Evolutionary conservation across 306 rosid species (phyloP), one percentile per base, ranked within the genome.

Genomic region (Crotalaria pallida): DNA sequence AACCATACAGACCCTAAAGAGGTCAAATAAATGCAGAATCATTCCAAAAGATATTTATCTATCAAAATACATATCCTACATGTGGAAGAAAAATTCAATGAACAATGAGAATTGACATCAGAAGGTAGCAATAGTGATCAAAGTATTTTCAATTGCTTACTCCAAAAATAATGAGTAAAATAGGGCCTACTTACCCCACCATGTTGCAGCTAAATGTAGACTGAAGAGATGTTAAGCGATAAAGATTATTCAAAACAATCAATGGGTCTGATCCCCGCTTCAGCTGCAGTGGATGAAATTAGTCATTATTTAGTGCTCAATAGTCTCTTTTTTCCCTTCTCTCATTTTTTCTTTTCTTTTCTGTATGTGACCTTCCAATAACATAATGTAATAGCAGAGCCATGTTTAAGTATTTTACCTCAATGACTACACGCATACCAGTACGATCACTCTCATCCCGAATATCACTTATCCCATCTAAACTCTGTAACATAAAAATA

Each of bases 401-500:
- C 26, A 68, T 51, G 60, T 67, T 48, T 38, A 60, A 17, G 27
- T 55, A 64, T 29, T 71, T 18, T 72, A 94, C 97, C 98, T 94
- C 97, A 77, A 94, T 87, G 51, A 94, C 96, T 48, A 94, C 60
- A 51, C 97, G 96, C 99, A 94, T 94, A 79, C 97, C 99, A 80
- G 96, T 62, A 23, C 99, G 95, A 80, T 94, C 99, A 77, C 96
- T 91, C 71, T 94, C 99, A 72, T 94, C 99, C 74, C 97, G 89
- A 63, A 94, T 87, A 84, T 94, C 99, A 77, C 96, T 81, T 74
- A 94, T 83, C 52, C 99, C 96, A 13, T 94, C 99, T 52, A 94
- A 65, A 75, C 62, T 88, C 98, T 94, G 95, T 55, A 41, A 29
- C 17, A 43, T 55, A 69, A 62, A 38, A 58, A 8, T 34, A 69